A percentile compares a stretch with the other conserved stretches of the same genome.
Conservation (phyloP, 1,284 basidiomycete species). For the Rhodotorula sp. region DNA sequence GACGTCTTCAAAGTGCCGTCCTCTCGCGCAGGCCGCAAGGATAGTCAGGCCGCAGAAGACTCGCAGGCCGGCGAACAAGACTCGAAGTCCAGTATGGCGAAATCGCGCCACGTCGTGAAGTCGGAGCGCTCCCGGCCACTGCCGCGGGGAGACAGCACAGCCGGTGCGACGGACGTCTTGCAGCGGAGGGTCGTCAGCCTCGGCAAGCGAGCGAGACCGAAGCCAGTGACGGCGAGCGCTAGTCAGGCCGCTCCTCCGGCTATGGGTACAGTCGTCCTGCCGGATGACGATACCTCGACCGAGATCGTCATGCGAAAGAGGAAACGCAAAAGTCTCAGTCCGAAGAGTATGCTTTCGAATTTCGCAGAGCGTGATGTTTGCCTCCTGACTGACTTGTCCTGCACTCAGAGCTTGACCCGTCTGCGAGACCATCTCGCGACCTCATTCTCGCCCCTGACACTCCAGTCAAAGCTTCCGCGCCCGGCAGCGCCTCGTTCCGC, state of each 20-base stretch:
- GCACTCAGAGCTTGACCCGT: conserved; percentile 14
- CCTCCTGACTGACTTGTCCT: no score
- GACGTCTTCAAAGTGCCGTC: conserved; percentile 38
- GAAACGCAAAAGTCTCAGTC: conserved; percentile 33
- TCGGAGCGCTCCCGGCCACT: conserved; percentile 34
- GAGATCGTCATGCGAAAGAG: conserved; percentile 2
- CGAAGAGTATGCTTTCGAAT: conserved; percentile 21
- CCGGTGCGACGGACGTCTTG: conserved; percentile 9
- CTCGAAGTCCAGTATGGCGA: neutral
- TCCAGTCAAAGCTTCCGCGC: conserved; percentile 12
- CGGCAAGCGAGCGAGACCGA: conserved; percentile 11
- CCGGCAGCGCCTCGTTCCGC: conserved; percentile 8
- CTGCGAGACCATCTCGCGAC: neutral
- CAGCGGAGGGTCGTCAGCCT: conserved; percentile 34
- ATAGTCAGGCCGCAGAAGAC: neutral
- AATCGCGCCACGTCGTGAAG: conserved; percentile 13
- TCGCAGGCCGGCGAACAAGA: neutral
- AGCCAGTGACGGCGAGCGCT: neutral
- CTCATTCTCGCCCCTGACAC: conserved; percentile 36
- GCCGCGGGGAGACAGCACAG: conserved; percentile 24
- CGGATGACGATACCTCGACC: neutral
- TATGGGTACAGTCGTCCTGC: neutral
- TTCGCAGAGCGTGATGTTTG: no score
- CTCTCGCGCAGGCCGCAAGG: neutral
- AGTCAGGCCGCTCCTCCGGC: neutral